Conservation (phyloP, 2,329 filamentous ascomycete species). For the Trichoderma atroviride region DNA sequence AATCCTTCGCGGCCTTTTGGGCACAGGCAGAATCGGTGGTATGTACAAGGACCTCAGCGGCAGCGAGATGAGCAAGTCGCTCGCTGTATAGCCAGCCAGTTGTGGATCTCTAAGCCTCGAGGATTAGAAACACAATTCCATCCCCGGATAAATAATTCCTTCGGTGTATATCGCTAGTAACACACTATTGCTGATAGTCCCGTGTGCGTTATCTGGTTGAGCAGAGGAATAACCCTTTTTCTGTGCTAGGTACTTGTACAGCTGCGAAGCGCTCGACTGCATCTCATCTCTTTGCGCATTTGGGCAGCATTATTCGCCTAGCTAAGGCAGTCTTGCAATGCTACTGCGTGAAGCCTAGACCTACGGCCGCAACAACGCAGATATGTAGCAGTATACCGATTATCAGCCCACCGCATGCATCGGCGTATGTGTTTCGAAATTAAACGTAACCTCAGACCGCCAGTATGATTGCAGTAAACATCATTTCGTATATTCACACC, state of each 20-base stretch:
- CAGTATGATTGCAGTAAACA: neutral
- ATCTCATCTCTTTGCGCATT: neutral
- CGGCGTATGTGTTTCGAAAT: neutral
- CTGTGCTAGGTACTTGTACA: neutral
- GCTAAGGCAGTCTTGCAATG: neutral
- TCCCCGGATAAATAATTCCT: neutral
- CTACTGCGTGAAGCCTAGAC: neutral
- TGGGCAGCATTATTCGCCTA: neutral
- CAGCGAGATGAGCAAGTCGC: neutral
- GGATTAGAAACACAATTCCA: conserved; percentile 9
- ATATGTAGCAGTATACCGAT: neutral
- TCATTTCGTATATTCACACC: neutral
- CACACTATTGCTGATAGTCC: neutral
- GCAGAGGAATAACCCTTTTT: neutral
- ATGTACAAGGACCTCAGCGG: neutral
- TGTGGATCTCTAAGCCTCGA: conserved; percentile 3
- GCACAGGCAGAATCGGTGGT: neutral
- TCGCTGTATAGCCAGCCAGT: neutral
- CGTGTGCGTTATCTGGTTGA: neutral
- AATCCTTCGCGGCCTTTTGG: conserved; percentile 2
- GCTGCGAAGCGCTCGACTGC: neutral
- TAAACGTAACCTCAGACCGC: neutral
- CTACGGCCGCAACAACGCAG: neutral
- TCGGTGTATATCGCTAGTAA: neutral
- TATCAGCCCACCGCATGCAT: neutral